phyloP scores from a whole-genome alignment of 352 stramenopile genomes.

The Phytophthora parvispora region DNA sequence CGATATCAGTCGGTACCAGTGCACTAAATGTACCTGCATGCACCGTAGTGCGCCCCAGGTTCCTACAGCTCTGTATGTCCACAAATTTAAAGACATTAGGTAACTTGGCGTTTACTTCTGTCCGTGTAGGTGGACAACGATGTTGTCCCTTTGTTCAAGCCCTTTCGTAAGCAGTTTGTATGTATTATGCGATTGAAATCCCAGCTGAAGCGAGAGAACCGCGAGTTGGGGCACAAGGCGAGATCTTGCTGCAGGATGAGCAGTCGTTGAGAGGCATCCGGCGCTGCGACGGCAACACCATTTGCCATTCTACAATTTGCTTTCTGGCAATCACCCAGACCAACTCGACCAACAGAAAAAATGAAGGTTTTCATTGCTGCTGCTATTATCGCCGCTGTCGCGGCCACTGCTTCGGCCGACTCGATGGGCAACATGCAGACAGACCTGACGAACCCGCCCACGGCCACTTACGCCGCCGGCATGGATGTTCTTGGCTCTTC shows the following conservation, averaged over 20 bases:
- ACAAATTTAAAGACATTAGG: conserved; percentile 7
- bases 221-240: conserved; percentile 13
- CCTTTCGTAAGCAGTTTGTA: neutral
- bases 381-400: conserved; percentile 23
- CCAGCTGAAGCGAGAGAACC: conserved; percentile 24
- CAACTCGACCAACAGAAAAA: conserved; percentile 9
- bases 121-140: conserved; percentile 9
- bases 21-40: neutral
- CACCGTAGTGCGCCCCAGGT: neutral
- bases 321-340: conserved; percentile 21
- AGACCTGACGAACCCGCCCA: conserved; percentile 12
- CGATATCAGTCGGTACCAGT: neutral
- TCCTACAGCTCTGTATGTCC: too few species aligned
- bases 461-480: conserved; percentile 16
- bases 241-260: conserved; percentile 34
- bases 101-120: conserved; percentile 8
- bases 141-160: conserved; percentile 13
- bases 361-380: conserved; percentile 35
- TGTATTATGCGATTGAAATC: conserved; percentile 25
- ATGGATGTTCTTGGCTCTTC: conserved; percentile 23
- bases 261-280: conserved; percentile 5
- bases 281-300: neutral
- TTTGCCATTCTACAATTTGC: conserved; percentile 38
- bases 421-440: conserved; percentile 26
- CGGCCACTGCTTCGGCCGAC: conserved; percentile 24